Evolutionary conservation across 768 basidiomycete genomes (phyloP).

Genomic region (Kwoniella shandongensis): DNA sequence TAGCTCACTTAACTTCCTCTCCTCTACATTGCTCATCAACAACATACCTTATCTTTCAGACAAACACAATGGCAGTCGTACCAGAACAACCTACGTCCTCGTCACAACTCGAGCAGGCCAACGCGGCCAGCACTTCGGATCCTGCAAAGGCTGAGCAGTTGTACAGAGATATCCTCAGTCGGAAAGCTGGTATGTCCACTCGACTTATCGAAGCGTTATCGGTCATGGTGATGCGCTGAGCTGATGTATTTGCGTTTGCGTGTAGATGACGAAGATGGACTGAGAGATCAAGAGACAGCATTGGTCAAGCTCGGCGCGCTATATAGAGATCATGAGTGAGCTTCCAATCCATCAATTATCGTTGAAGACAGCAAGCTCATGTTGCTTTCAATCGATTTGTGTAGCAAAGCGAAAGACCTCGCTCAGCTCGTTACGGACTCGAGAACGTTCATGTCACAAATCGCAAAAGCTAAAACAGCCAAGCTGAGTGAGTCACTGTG

Average conservation of each 20-base stretch:
- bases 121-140: conserved; percentile 56
- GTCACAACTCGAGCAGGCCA: conserved; percentile 61
- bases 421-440: conserved; percentile 83
- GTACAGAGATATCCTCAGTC: conserved; percentile 68
- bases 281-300: conserved; percentile 80
- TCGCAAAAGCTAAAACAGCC: conserved; percentile 94
- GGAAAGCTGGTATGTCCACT: conserved; percentile 53
- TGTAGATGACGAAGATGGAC: conserved; percentile 59
- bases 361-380: conserved; percentile 4
- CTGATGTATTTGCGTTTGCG: neutral
- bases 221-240: conserved; percentile 2
- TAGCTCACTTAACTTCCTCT: neutral
- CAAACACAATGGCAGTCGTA: conserved; percentile 20
- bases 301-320: conserved; percentile 81
- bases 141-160: conserved; percentile 68
- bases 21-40: neutral
- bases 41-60: neutral
- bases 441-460: conserved; percentile 83
- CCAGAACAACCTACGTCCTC: conserved; percentile 21
- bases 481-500: conserved; percentile 72
- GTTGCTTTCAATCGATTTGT: neutral
- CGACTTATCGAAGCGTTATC: too few relatives aligned
- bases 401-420: conserved; percentile 77
- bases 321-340: conserved; percentile 80
- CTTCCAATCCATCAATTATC: neutral